These are phyloP conservation scores for Candida schatavii DNA, from an alignment of 805 yeast species.

Conservation along the genomic window DNA sequence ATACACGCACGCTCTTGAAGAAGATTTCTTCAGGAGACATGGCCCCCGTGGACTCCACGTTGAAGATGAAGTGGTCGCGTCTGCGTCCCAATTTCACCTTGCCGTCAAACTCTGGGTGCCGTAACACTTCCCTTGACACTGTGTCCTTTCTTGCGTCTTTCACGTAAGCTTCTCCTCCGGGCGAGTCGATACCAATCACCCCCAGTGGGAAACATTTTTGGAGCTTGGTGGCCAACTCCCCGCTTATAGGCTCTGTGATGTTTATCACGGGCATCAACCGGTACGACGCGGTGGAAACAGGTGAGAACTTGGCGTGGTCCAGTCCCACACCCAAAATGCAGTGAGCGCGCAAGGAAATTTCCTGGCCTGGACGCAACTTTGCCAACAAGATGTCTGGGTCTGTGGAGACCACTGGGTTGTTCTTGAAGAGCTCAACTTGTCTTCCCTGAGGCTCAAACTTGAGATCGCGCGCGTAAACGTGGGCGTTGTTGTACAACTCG, in stretches of 20 bases:
- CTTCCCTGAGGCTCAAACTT: conserved; percentile 90
- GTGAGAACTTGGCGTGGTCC: conserved; percentile 97
- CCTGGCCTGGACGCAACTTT: conserved; percentile 95
- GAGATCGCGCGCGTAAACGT: conserved; percentile 85
- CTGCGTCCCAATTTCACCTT: conserved; percentile 88
- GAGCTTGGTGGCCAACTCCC: conserved; percentile 73
- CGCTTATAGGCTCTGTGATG: conserved; percentile 69
- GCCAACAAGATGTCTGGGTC: conserved; percentile 90
- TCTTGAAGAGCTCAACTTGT: conserved; percentile 69
- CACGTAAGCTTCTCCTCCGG: conserved; percentile 70
- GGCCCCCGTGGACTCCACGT: conserved; percentile 93
- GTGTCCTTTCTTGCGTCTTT: conserved; percentile 93
- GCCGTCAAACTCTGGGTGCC: conserved; percentile 88
- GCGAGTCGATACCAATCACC: conserved; percentile 69
- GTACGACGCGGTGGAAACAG: conserved; percentile 95
- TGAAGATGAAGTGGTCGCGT: conserved; percentile 91
- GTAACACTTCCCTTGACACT: conserved; percentile 91
- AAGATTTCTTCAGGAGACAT: conserved; percentile 97
- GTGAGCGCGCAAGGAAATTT: conserved; percentile 84
- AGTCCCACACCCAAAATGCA: conserved; percentile 89
- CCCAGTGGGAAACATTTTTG: conserved; percentile 92
- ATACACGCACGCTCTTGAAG: conserved; percentile 80
- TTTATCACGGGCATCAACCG: conserved; percentile 86
- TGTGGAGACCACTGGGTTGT: conserved; percentile 66
- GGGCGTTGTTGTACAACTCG: conserved; percentile 77